Conservation (phyloP, 2,329 filamentous ascomycete species). For the Diaporthe eres region DNA sequence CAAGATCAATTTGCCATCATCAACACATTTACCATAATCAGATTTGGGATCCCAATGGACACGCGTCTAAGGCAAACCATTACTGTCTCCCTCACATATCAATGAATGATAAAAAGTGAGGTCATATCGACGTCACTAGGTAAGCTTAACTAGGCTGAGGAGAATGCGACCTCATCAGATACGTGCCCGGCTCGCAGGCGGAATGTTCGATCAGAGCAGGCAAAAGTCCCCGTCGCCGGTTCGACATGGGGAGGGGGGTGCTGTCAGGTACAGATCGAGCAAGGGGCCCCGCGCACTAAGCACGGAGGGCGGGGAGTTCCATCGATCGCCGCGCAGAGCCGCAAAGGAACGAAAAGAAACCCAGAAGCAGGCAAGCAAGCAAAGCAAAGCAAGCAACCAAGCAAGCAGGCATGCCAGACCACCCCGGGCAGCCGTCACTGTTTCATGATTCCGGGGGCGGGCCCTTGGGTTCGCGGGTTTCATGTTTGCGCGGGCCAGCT, state of each 20-base stretch:
- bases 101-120: neutral
- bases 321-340: slow-evolving; percentile 26
- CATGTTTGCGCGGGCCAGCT: slow-evolving; percentile 31
- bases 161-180: neutral
- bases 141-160: neutral
- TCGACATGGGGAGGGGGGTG: neutral
- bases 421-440: slow-evolving; percentile 28
- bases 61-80: neutral
- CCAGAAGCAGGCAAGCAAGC: neutral
- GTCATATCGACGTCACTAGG: slow-evolving; percentile 21
- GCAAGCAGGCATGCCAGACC: neutral
- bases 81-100: neutral
- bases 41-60: neutral
- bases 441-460: slow-evolving; percentile 24
- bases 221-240: neutral
- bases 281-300: neutral
- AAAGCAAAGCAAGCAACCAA: too few species aligned
- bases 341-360: neutral
- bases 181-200: neutral
- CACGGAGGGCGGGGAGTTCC: neutral
- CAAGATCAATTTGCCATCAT: too few species aligned
- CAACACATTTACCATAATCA: too few species aligned
- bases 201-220: slow-evolving; percentile 15
- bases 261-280: slow-evolving; percentile 23
- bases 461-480: slow-evolving; percentile 27